Evolutionary conservation across 2,329 filamentous ascomycete genomes (phyloP).

Genomic region (Nemania abortiva): DNA sequence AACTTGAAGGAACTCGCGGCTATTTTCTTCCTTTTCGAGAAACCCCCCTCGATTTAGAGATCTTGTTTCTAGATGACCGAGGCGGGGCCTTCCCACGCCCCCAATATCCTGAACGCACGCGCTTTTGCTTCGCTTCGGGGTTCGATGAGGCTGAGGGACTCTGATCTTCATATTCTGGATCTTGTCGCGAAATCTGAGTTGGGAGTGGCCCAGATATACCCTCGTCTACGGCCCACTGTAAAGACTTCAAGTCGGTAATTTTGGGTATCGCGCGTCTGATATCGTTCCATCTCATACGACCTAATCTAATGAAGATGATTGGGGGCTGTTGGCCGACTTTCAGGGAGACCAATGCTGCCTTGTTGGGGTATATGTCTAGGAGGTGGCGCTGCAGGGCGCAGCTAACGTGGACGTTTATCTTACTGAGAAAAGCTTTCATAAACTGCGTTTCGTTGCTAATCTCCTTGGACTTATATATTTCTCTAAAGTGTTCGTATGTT

Average conservation of each 20-base stretch:
- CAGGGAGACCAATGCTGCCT: constrained; percentile 27
- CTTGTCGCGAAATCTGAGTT: background rate
- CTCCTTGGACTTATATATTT: constrained; percentile 38
- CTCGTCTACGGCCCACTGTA: constrained; percentile 29
- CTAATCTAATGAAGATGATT: constrained; percentile 23
- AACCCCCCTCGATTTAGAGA: too few relatives aligned
- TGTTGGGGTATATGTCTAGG: constrained; percentile 36
- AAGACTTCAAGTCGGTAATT: constrained; percentile 20
- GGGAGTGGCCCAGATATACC: constrained; percentile 19
- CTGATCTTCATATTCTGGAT: too few relatives aligned
- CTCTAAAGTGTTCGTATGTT: constrained; percentile 40
- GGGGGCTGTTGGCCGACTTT: constrained; percentile 6
- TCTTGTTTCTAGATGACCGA: too few relatives aligned
- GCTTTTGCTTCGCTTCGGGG: too few relatives aligned
- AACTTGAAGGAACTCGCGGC: too few relatives aligned
- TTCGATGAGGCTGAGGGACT: too few relatives aligned
- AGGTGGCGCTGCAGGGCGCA: constrained; percentile 42
- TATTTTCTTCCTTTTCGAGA: too few relatives aligned
- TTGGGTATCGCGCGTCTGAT: constrained; percentile 20
- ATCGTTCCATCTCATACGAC: constrained; percentile 23
- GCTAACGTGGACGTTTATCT: constrained; percentile 38
- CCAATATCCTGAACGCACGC: too few relatives aligned
- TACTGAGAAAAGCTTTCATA: constrained; percentile 40
- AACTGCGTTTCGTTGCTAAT: constrained; percentile 40
- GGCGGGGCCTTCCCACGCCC: too few relatives aligned